Percentiles rank a stretch among this genome's conserved stretches.
Conservation (phyloP, 2,329 filamentous ascomycete genomes). For the Fusarium napiforme region DNA sequence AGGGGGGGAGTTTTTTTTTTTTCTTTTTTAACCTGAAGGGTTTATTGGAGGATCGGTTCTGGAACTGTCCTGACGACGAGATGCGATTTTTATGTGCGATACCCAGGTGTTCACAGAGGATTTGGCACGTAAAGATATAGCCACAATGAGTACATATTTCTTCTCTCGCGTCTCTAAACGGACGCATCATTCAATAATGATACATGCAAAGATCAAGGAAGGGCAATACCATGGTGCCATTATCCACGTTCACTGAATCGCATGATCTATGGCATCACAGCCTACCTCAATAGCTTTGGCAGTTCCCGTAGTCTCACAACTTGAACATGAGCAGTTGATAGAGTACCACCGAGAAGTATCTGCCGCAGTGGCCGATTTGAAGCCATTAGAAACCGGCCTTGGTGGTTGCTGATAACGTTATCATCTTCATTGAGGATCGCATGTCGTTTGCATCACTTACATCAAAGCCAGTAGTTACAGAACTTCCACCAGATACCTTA, state of each 20-base stretch:
- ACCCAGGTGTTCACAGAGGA: constrained; percentile 20
- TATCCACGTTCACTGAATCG: neutral
- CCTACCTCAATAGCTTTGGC: neutral
- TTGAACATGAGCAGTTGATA: neutral
- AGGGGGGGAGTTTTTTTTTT: neutral
- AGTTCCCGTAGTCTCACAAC: too few relatives aligned
- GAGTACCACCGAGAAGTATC: neutral
- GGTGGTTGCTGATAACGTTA: neutral
- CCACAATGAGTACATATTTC: constrained; percentile 5
- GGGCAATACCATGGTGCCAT: neutral
- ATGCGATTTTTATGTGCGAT: constrained; percentile 32
- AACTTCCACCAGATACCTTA: neutral
- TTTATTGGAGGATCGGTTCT: constrained; percentile 4
- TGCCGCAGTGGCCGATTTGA: neutral
- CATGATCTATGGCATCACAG: neutral
- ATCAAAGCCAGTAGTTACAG: neutral
- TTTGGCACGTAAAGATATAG: constrained; percentile 11
- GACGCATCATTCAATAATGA: neutral
- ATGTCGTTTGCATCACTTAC: neutral
- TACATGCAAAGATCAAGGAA: neutral
- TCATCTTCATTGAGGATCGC: neutral
- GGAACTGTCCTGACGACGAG: constrained; percentile 22
- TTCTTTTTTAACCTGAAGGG: neutral
- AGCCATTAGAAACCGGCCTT: neutral
- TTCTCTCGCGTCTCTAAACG: neutral